These are phyloP conservation scores for Emergomyces pasteurianus DNA, from an alignment of 2,329 filamentous ascomycete species.

Conservation along the genomic window DNA sequence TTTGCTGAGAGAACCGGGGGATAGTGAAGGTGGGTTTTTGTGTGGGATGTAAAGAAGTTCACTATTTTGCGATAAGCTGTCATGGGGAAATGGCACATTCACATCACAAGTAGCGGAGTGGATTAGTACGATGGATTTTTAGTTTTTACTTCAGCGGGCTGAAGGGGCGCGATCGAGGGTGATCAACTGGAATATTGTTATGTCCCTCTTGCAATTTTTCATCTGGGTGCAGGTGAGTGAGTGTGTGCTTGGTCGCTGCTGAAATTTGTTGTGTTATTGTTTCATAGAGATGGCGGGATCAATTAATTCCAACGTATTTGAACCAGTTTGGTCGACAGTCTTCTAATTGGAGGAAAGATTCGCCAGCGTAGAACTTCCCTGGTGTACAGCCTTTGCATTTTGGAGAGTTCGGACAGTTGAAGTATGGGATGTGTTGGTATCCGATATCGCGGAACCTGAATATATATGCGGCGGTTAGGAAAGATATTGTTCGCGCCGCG, in stretches of 20 bases:
- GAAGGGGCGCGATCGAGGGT: not conserved
- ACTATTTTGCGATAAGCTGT: too few relatives aligned
- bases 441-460: conserved; percentile 95
- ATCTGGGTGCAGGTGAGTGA: not conserved
- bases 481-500: too few relatives aligned
- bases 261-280: not conserved
- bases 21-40: not conserved
- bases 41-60: not conserved
- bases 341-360: conserved; percentile 71
- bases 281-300: not conserved
- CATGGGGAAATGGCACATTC: not conserved
- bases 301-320: conserved; percentile 77
- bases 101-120: not conserved
- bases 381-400: conserved; percentile 85
- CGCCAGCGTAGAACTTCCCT: conserved; percentile 80
- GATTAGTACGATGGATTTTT: not conserved
- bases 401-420: conserved; percentile 94
- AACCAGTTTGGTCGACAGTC: conserved; percentile 97
- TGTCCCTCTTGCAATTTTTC: not conserved
- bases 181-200: not conserved
- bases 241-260: not conserved
- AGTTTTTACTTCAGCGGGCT: not conserved
- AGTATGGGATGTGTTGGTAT: conserved; percentile 96
- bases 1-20: not conserved
- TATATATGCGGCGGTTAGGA: too few relatives aligned